Percentiles rank a stretch among this genome's conserved stretches.
phyloP scores from a whole-genome alignment of 2,329 filamentous ascomycete species.

The Trichoderma breve region DNA sequence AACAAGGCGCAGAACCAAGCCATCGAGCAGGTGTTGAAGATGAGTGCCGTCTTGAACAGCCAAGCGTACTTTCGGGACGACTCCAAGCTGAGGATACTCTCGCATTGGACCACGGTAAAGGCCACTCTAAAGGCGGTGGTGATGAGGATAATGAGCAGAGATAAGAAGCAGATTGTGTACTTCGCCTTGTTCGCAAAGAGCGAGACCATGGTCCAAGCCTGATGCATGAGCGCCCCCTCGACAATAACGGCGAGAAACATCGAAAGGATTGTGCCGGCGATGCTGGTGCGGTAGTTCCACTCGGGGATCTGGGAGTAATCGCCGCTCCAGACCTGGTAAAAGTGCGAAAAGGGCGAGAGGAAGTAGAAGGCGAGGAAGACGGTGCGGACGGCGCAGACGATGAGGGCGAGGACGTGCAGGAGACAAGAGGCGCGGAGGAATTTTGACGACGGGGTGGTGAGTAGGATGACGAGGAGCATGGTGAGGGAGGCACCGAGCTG shows the following conservation, averaged over 20 bases:
- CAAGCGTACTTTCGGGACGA: constrained; percentile 33
- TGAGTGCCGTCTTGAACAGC: constrained; percentile 40
- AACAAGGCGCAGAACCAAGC: constrained; percentile 57
- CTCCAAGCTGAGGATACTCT: constrained; percentile 28
- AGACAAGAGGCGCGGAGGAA: constrained; percentile 62
- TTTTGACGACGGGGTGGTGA: constrained; percentile 66
- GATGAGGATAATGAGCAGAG: constrained; percentile 35
- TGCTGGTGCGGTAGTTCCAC: constrained; percentile 36
- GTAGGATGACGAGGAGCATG: constrained; percentile 63
- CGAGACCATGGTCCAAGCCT: constrained; percentile 52
- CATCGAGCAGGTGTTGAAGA: constrained; percentile 42
- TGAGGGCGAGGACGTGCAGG: constrained; percentile 61
- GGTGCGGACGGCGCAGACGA: constrained; percentile 59
- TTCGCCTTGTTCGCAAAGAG: constrained; percentile 45
- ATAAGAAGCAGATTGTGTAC: constrained; percentile 31
- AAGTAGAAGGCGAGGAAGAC: constrained; percentile 58
- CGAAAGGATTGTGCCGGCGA: constrained; percentile 42
- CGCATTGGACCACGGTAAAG: constrained; percentile 38
- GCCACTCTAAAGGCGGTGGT: constrained; percentile 35
- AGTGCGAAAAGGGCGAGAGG: constrained; percentile 57
- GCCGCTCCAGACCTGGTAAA: constrained; percentile 57
- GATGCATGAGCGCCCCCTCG: constrained; percentile 48
- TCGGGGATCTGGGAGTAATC: constrained; percentile 52
- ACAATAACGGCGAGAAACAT: constrained; percentile 46
- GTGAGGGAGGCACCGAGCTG: constrained; percentile 68